A percentile compares a stretch with the other conserved stretches of the same genome.
These are phyloP conservation scores for Pontederia paniculata DNA, from an alignment of 176 grass and related monocot genomes.

Conservation along the genomic window DNA sequence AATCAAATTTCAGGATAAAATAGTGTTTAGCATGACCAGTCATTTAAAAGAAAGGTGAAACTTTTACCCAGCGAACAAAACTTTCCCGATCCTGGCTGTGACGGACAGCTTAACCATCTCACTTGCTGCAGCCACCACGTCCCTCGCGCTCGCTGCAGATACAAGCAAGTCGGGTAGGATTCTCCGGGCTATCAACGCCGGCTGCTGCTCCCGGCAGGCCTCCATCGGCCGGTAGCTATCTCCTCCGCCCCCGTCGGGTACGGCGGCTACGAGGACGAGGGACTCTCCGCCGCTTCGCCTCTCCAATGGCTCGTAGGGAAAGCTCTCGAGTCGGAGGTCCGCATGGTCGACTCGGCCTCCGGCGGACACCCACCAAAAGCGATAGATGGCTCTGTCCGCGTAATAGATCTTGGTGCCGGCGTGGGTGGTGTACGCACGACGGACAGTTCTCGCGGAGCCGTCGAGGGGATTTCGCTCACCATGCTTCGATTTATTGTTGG, in stretches of 20 bases:
- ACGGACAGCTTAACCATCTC: slow-evolving; percentile 14
- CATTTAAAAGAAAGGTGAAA: neutral
- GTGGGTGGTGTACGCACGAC: neutral
- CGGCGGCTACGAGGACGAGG: slow-evolving; percentile 3
- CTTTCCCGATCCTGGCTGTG: slow-evolving; percentile 21
- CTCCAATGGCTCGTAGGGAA: slow-evolving; percentile 8
- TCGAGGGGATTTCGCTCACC: too few species aligned
- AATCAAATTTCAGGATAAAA: neutral
- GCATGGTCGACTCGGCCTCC: neutral
- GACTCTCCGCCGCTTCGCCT: slow-evolving; percentile 10
- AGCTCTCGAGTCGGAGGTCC: slow-evolving; percentile 9
- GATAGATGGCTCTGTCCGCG: slow-evolving; percentile 12
- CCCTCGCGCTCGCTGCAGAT: slow-evolving; percentile 9
- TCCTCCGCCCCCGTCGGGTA: too few species aligned
- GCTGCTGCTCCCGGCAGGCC: slow-evolving; percentile 7
- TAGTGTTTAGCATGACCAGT: too few species aligned
- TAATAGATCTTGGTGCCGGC: neutral
- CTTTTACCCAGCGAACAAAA: slow-evolving; percentile 25
- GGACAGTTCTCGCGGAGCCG: too few species aligned
- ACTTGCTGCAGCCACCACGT: neutral
- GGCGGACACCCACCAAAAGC: slow-evolving; percentile 22
- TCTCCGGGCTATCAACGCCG: slow-evolving; percentile 18
- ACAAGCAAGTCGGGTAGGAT: slow-evolving; percentile 15
- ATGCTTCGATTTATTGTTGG: too few species aligned
- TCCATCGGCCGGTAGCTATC: neutral